These are phyloP conservation scores for Suhomyces chickasaworum DNA, from an alignment of 1,139 yeast genomes.

Conservation along the genomic window DNA sequence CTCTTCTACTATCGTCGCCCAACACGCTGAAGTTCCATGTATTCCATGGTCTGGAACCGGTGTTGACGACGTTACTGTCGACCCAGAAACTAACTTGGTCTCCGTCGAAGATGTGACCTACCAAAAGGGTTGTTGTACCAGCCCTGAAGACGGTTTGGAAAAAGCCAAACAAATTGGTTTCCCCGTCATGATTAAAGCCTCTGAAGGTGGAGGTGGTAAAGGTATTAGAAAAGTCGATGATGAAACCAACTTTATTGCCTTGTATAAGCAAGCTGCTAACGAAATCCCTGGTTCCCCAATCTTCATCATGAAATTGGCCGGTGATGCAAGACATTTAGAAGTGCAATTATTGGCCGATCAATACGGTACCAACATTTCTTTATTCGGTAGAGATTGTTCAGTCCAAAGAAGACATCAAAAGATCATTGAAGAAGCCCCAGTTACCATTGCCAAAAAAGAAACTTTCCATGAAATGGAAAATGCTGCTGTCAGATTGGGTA, in stretches of 20 bases:
- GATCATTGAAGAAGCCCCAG: conserved; percentile 96
- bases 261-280: conserved; percentile 86
- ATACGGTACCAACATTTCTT: conserved; percentile 89
- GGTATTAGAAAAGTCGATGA: conserved; percentile 91
- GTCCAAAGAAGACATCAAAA: conserved; percentile 98
- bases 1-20: conserved; percentile 96
- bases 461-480: conserved; percentile 91
- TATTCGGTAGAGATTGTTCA: conserved; percentile 95
- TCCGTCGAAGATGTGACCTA: conserved; percentile 85
- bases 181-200: conserved; percentile 95
- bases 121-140: conserved; percentile 80
- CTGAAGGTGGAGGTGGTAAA: conserved; percentile 99
- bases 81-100: conserved; percentile 70
- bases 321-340: conserved; percentile 93
- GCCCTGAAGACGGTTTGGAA: conserved; percentile 84
- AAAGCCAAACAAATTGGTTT: conserved; percentile 88
- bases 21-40: conserved; percentile 96
- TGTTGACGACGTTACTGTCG: conserved; percentile 76
- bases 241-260: conserved; percentile 67
- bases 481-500: conserved; percentile 96
- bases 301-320: conserved; percentile 92
- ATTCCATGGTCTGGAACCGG: conserved; percentile 99
- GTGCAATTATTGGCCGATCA: conserved; percentile 94
- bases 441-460: conserved; percentile 83
- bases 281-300: conserved; percentile 97